These are phyloP conservation scores for Fusarium denticulatum DNA, from an alignment of 2,329 filamentous ascomycete genomes.

Conservation along the genomic window DNA sequence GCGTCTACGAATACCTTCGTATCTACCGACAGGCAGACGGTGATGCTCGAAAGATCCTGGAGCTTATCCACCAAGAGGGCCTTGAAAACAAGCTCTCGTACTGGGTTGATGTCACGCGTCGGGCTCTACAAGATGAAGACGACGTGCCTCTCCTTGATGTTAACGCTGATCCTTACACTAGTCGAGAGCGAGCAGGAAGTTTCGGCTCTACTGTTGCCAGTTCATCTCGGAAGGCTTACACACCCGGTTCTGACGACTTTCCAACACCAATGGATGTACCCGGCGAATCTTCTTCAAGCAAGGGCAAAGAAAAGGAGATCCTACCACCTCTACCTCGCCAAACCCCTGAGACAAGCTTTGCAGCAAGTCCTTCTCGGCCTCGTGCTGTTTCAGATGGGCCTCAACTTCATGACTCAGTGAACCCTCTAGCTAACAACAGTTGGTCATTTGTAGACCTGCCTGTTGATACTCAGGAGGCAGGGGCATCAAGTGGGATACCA, in stretches of 20 bases:
- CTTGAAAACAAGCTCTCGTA: slow-evolving; percentile 67
- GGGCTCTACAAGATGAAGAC: slow-evolving; percentile 36
- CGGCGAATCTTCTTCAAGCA: slow-evolving; percentile 14
- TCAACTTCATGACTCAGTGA: slow-evolving; percentile 53
- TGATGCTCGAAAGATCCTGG: slow-evolving; percentile 66
- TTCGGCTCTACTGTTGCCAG: slow-evolving; percentile 40
- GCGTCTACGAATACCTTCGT: slow-evolving; percentile 53
- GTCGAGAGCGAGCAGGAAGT: slow-evolving; percentile 29
- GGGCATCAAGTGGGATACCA: neutral
- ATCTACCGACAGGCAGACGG: slow-evolving; percentile 70
- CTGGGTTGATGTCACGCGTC: slow-evolving; percentile 65
- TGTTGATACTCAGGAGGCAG: slow-evolving; percentile 26
- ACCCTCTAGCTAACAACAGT: slow-evolving; percentile 67
- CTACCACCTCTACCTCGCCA: slow-evolving; percentile 11
- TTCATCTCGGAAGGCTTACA: slow-evolving; percentile 38
- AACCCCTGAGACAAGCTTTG: slow-evolving; percentile 10
- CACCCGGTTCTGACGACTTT: slow-evolving; percentile 38
- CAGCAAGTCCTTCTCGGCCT: slow-evolving; percentile 51
- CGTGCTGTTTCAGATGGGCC: slow-evolving; percentile 68
- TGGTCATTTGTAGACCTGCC: slow-evolving; percentile 65
- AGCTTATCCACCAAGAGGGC: slow-evolving; percentile 69
- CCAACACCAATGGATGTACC: slow-evolving; percentile 20
- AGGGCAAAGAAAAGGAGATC: slow-evolving; percentile 31
- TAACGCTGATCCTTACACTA: neutral
- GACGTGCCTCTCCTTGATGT: neutral